A percentile compares a stretch with the other conserved stretches of the same genome.
Evolutionary conservation across 139 green algal species (phyloP).

Genomic region (Micractinium conductrix): DNA sequence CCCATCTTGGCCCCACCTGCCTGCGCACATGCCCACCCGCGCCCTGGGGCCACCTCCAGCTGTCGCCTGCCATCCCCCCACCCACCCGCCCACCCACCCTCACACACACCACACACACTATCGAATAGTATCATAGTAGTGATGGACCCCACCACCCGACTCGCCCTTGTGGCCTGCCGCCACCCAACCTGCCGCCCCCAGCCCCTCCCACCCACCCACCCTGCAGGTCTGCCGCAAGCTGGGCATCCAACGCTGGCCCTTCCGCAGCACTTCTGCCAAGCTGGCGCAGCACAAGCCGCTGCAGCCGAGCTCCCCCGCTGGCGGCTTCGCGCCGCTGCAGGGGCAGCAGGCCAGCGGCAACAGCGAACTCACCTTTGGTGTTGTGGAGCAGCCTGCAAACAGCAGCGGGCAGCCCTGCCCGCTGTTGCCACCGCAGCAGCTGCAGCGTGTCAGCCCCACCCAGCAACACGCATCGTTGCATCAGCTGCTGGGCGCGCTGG

Average conservation of each 20-base stretch:
- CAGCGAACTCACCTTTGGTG: neutral
- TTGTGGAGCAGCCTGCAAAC: neutral
- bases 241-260: constrained; percentile 26
- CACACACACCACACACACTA: too few species aligned
- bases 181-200: neutral
- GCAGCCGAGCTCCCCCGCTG: too few species aligned
- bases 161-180: neutral
- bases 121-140: too few species aligned
- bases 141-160: neutral
- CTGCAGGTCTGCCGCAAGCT: constrained; percentile 27
- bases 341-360: neutral
- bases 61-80: neutral
- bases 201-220: too few species aligned
- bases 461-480: neutral
- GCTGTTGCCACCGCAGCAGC: too few species aligned
- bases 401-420: too few species aligned
- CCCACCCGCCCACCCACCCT: neutral
- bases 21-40: neutral
- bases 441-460: neutral
- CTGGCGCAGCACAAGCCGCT: neutral
- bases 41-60: neutral
- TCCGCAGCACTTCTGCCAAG: constrained; percentile 15
- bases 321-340: neutral
- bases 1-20: neutral
- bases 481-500: neutral